Conservation (phyloP, 768 basidiomycete species). For the Mycena maculata region DNA sequence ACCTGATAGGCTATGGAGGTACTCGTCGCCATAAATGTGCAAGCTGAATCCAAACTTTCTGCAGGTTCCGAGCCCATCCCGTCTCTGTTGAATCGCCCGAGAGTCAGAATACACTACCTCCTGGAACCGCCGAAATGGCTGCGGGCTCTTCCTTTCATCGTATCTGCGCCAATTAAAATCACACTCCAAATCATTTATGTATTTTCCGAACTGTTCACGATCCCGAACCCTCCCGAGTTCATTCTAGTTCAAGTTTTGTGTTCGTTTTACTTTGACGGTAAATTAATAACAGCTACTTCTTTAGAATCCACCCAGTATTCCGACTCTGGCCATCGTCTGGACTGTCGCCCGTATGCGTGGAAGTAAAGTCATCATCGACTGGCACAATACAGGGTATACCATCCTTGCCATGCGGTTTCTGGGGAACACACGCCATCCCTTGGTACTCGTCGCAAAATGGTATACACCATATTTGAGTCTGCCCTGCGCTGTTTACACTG, state of each 20-base stretch:
- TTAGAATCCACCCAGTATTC: constrained; percentile 97
- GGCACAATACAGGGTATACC: constrained; percentile 98
- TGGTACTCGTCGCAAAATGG: constrained; percentile 84
- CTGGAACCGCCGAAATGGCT: constrained; percentile 68
- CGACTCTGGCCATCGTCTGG: constrained; percentile 89
- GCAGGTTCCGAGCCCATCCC: constrained; percentile 84
- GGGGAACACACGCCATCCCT: constrained; percentile 73
- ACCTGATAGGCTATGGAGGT: constrained; percentile 91
- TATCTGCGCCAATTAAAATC: constrained; percentile 88
- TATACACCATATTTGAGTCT: constrained; percentile 45
- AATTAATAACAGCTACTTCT: not conserved
- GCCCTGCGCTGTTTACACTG: not conserved
- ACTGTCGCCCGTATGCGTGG: constrained; percentile 74
- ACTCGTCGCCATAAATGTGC: constrained; percentile 34
- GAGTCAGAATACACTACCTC: constrained; percentile 75
- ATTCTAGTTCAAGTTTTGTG: constrained; percentile 89
- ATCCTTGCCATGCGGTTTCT: constrained; percentile 74
- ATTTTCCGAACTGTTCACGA: constrained; percentile 67
- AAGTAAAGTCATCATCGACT: constrained; percentile 94
- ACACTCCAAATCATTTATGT: constrained; percentile 74
- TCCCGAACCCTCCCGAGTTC: constrained; percentile 80
- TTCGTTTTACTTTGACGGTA: not conserved
- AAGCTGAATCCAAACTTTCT: constrained; percentile 13
- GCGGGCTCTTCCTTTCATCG: constrained; percentile 67
- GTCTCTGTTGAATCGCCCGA: constrained; percentile 75